Evolutionary conservation across 306 rosid species (phyloP).

Genomic region (Vicia faba): DNA sequence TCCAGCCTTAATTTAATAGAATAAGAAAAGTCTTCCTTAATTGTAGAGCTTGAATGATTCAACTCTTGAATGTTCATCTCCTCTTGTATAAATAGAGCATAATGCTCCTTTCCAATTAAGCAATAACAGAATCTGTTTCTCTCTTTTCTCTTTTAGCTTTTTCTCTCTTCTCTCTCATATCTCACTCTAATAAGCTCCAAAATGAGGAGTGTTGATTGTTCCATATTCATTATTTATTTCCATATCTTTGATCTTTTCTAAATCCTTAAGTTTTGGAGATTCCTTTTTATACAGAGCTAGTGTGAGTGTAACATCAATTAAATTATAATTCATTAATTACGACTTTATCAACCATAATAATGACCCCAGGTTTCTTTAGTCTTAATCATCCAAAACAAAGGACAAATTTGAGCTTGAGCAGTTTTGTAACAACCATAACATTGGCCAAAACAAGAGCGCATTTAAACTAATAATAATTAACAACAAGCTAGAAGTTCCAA

Average conservation of each 20-base stretch:
- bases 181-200: too few species aligned
- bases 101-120: too few species aligned
- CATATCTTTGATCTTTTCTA: conserved; percentile 1
- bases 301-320: background rate
- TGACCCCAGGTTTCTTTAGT: conserved; percentile 5
- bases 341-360: background rate
- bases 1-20: too few species aligned
- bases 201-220: background rate
- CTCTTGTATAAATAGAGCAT: too few species aligned
- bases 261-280: background rate
- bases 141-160: too few species aligned
- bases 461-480: conserved; percentile 21
- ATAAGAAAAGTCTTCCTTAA: too few species aligned
- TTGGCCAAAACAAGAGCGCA: conserved; percentile 15
- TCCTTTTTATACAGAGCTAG: background rate
- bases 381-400: conserved; percentile 4
- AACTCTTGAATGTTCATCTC: too few species aligned
- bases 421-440: conserved; percentile 1
- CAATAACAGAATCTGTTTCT: too few species aligned
- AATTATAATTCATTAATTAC: background rate
- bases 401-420: background rate
- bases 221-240: background rate
- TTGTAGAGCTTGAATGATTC: too few species aligned
- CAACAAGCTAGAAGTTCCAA: conserved; percentile 19
- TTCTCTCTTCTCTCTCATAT: too few species aligned